Conservation (phyloP, 805 yeast species). For the Nakazawaea populi region DNA sequence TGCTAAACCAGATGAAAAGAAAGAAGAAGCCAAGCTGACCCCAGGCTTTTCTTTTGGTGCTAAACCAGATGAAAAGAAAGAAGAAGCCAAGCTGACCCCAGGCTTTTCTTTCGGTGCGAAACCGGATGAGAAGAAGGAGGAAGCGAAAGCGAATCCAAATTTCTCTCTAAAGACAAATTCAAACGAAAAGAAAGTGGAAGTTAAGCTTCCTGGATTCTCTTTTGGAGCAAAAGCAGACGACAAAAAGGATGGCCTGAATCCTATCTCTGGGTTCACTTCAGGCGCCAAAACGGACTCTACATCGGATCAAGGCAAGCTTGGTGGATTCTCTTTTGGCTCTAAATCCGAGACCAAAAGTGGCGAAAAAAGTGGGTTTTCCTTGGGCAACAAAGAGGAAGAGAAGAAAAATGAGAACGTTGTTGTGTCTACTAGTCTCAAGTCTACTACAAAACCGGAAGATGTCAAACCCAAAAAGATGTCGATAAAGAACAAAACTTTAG, state of each 20-base stretch:
- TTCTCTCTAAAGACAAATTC: conserved; percentile 9
- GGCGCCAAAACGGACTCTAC: too few species aligned
- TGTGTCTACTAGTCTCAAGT: conserved; percentile 12
- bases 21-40: conserved; percentile 6
- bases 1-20: conserved; percentile 7
- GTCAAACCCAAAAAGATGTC: conserved; percentile 67
- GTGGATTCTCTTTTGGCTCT: not conserved
- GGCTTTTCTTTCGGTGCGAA: conserved; percentile 11
- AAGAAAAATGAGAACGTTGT: conserved; percentile 9
- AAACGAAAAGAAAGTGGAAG: not conserved
- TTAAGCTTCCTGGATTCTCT: conserved; percentile 5
- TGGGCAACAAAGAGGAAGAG: conserved; percentile 13
- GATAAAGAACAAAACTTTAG: conserved; percentile 85
- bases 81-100: conserved; percentile 6
- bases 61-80: conserved; percentile 7
- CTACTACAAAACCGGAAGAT: conserved; percentile 38
- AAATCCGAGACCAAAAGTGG: too few species aligned
- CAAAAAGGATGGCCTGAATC: conserved; percentile 3
- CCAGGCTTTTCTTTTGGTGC: conserved; percentile 11
- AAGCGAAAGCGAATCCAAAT: conserved; percentile 1
- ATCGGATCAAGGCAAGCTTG: too few species aligned
- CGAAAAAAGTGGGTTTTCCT: conserved; percentile 6
- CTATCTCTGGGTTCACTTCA: too few species aligned
- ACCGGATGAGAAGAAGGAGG: conserved; percentile 2
- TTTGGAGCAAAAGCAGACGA: conserved; percentile 8